Evolutionary conservation across 768 basidiomycete species (phyloP), one percentile per base, ranked within the genome.

Genomic region (Kwoniella dejecticola): DNA sequence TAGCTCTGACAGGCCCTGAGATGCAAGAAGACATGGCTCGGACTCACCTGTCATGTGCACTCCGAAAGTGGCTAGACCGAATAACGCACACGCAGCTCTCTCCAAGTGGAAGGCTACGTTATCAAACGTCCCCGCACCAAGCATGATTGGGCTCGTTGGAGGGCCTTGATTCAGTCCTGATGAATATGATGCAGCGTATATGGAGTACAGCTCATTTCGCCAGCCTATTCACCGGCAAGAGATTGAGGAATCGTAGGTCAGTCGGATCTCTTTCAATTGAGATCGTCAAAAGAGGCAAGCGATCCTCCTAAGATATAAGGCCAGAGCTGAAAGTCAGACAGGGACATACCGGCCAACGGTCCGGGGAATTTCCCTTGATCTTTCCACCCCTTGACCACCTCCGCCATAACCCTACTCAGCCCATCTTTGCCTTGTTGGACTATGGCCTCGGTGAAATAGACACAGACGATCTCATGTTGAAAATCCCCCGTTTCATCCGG

Each of bases 51-150:
- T 89, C 86, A 94, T 85, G 77, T 98, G 96, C 2, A 95, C 89
- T 0, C 96, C 95, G 69, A 89, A 93, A 0, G 94, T 96, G 52
- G 90, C 83, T 6, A 94, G 78, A 2, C 95, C 93, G 70, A 98
- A 97, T 31, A 98, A 80, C 0, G 88, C 84, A 75, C 90, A 91
- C 2, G 91, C 92, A 1, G 90, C 83, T 40, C 95, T 84, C 78
- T 98, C 96, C 84, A 98, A 85, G 76, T 87, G 84, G 77, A 98
- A 96, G 21, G 85, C 90, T 15, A 47, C 52, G 33, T 74, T 74
- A 13, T 57, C 23, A 44, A 64, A 63, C 12, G 66, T 50, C 5
- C 62, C 53, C 4, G 52, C 26, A 4, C 45, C 56, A 42, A 54
- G 17, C 26, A 54, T 26, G 4, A 36, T 46, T 41, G 26, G 38